These are phyloP conservation scores for Melampsora americana DNA, from an alignment of 1,284 basidiomycete genomes.

Conservation along the genomic window DNA sequence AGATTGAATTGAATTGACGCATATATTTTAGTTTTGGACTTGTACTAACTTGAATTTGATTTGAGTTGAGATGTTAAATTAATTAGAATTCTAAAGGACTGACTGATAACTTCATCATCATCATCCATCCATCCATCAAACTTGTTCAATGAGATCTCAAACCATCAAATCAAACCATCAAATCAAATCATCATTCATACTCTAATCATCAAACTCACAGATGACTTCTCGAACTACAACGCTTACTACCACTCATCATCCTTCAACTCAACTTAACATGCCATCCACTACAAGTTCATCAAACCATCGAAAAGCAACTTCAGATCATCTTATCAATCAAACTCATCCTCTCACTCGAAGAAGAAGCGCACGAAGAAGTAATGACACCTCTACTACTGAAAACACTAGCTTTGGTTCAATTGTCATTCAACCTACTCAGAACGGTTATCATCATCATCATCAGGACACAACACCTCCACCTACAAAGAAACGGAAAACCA, in stretches of 20 bases:
- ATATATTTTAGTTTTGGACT: no score
- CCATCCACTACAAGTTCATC: neutral
- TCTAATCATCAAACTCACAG: no score
- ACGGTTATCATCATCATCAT: neutral
- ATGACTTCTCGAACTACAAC: neutral
- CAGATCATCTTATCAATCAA: neutral
- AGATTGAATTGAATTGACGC: no score
- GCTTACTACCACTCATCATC: neutral
- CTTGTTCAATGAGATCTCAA: no score
- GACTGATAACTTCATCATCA: no score
- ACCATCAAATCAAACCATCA: no score
- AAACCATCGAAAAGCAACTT: neutral
- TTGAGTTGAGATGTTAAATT: no score
- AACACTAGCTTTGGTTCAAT: constrained; percentile 5
- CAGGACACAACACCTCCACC: neutral
- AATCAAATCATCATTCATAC: no score
- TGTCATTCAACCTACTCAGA: neutral
- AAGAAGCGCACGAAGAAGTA: neutral
- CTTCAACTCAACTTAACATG: neutral
- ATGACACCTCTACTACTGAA: neutral
- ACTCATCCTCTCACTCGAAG: constrained; percentile 7
- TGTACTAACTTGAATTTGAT: no score
- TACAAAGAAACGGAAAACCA: neutral
- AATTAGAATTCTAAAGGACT: no score
- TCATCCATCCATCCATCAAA: no score